Evolutionary conservation across 805 yeast genomes (phyloP), one percentile per base, ranked within the genome.

Genomic region (Suhomyces tanzawaensis): DNA sequence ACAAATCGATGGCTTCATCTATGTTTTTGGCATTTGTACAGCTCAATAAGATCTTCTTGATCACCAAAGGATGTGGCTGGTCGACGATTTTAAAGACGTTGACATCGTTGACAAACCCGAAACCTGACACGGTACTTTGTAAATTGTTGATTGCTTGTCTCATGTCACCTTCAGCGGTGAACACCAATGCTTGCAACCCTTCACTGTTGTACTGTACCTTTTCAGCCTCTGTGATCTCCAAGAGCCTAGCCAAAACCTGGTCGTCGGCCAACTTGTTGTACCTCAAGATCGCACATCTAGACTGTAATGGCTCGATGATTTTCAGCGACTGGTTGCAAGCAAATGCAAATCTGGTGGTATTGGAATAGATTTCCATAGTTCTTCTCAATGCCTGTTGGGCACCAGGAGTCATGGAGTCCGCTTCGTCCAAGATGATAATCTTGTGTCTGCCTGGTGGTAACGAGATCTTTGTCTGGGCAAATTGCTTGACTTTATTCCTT

Each of bases 161-260:
- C 99, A 93, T 91, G 58, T 93, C 99, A 42, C 99, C 99, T 57
- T 93, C 99, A 0, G 96, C 95, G 0, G 97, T 83, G 64, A 93
- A 93, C 12, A 93, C 80, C 42, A 93, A 72, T 0, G 99, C 98
- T 48, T 88, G 88, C 24, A 93, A 64, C 0, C 99, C 99, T 59
- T 88, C 96, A 44, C 88, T 85, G 13, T 90, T 79, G 60, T 78
- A 85, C 53, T 87, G 70, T 11, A 91, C 85, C 30, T 79, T 58
- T 58, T 93, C 98, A 2, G 62, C 52, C 47, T 81, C 72, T 32
- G 81, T 74, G 16, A 93, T 76, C 51, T 86, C 84, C 45, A 86
- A 59, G 36, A 93, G 65, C 43, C 96, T 74, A 47, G 79, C 74
- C 53, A 90, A 70, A 1, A 93, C 88, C 60, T 93, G 95, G 46